Evolutionary conservation across 2,329 filamentous ascomycete species (phyloP), one percentile per base, ranked within the genome.

Genomic region (Chrysoporthe austroafricana): DNA sequence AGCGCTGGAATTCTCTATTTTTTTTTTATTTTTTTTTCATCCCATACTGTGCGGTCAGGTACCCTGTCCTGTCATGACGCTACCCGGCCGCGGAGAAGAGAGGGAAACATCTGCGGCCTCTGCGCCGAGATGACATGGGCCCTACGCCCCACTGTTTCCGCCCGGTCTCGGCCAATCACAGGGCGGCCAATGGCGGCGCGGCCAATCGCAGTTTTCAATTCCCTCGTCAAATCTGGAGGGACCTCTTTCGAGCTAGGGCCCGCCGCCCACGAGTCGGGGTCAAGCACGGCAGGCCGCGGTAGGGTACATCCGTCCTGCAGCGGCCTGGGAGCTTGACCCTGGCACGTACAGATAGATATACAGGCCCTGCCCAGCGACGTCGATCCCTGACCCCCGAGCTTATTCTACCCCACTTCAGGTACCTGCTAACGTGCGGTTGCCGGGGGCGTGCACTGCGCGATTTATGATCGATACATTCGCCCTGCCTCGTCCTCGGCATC

Each of bases 401-500:
- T 50, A 61, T 61, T 32, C 50, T 59, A 36, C 52, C 63, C 54
- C 54, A 64, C 54, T 13, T 4, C 9, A 26, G 54, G 52, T 64
- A 64, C 63, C 52, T 42, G 54, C 43, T n/a, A 50, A 50, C 63
- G 26, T 58, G 32, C 11, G 18, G 6, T 59, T n/a, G 42, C 26
- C 36, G 34, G 43, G 21, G 32, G 7, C 39, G 36, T 36, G 21
- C 56, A 48, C 63, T 64, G 63, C 54, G 63, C 63, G 63, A 64
- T 64, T 64, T 64, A 64, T 64, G 62, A 64, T 64, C 39, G 39
- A 46, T 64, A 50, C 54, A 36, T 58, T 43, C 56, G 62, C 58
- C 48, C 44, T 46, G 14, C 16, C 66, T 69, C 56, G 68, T 64
- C 59, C 68, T 70, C 68, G 66, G 65, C 62, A 57, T 68, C 68